Percentiles rank a stretch among this genome's conserved stretches.
Evolutionary conservation across 495 filamentous ascomycete species (phyloP).

Genomic region (Gamarada debralockiae): DNA sequence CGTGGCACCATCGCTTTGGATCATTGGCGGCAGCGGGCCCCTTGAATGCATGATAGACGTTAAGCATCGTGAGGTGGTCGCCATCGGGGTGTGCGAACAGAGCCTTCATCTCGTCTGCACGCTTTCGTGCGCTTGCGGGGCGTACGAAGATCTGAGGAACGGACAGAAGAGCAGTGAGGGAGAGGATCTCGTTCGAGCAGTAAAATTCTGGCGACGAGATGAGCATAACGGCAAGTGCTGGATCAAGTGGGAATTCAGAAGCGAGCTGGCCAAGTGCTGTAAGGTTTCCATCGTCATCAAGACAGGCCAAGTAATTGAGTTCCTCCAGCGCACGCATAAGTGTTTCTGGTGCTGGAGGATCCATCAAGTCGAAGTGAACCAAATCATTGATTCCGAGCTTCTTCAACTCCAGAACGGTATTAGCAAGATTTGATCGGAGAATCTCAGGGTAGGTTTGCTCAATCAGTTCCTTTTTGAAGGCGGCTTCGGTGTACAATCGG

Average conservation of each 20-base stretch:
- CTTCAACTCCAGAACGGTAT: slow-evolving; percentile 93
- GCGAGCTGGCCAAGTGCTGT: slow-evolving; percentile 82
- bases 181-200: slow-evolving; percentile 97
- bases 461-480: slow-evolving; percentile 97
- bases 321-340: slow-evolving; percentile 98
- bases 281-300: slow-evolving; percentile 93
- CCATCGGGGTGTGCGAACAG: slow-evolving; percentile 90
- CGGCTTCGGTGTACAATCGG: slow-evolving; percentile 90
- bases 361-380: slow-evolving; percentile 98
- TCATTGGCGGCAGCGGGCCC: slow-evolving; percentile 65
- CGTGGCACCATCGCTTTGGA: slow-evolving; percentile 88
- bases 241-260: slow-evolving; percentile 95
- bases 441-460: slow-evolving; percentile 97
- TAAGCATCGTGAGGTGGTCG: slow-evolving; percentile 93
- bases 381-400: slow-evolving; percentile 95
- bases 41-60: slow-evolving; percentile 98
- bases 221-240: slow-evolving; percentile 93
- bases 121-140: slow-evolving; percentile 75
- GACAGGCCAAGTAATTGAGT: slow-evolving; percentile 93
- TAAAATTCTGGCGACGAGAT: slow-evolving; percentile 97
- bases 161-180: slow-evolving; percentile 88
- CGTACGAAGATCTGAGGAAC: slow-evolving; percentile 94
- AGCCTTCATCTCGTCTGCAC: slow-evolving; percentile 97
- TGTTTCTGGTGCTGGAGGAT: slow-evolving; percentile 96
- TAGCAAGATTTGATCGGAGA: slow-evolving; percentile 87